Conservation (phyloP, 2,329 filamentous ascomycete species). For the Aspergillus pseudoviridinutans region DNA sequence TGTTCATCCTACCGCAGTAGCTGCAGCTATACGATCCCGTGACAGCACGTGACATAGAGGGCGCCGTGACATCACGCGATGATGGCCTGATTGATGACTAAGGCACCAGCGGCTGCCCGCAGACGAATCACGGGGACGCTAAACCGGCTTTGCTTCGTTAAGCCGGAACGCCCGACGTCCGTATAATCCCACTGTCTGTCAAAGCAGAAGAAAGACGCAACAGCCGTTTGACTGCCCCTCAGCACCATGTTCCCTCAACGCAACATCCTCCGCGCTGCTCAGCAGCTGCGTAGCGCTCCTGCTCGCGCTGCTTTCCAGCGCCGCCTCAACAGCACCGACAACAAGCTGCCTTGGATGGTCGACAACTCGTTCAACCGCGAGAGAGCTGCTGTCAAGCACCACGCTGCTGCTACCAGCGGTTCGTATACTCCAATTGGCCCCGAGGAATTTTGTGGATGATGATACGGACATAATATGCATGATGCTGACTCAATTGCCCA, state of each 20-base stretch:
- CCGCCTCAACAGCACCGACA: constrained; percentile 63
- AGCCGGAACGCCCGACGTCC: constrained; percentile 22
- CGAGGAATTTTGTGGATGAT: neutral
- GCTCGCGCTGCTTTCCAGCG: constrained; percentile 61
- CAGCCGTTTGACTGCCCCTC: constrained; percentile 7
- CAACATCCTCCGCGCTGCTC: constrained; percentile 56
- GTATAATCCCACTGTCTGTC: constrained; percentile 19
- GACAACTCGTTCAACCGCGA: constrained; percentile 95
- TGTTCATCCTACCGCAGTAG: neutral
- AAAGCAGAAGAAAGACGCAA: constrained; percentile 11
- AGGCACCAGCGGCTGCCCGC: neutral
- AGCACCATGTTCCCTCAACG: constrained; percentile 63
- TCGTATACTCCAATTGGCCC: constrained; percentile 38
- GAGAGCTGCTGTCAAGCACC: constrained; percentile 82
- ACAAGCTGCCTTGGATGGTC: constrained; percentile 57
- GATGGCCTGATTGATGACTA: constrained; percentile 16
- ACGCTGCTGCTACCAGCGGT: constrained; percentile 83
- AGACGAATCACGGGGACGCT: constrained; percentile 28
- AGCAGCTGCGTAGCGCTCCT: constrained; percentile 55
- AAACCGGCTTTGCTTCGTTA: constrained; percentile 21
- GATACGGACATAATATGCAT: neutral
- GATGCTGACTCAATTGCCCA: constrained; percentile 24
- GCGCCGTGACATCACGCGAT: constrained; percentile 24
- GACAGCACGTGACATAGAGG: constrained; percentile 15
- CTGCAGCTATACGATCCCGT: neutral